Percentiles rank a stretch among this genome's conserved stretches.
phyloP scores from a whole-genome alignment of 2,329 filamentous ascomycete species.

The Bipolaris zeicola region DNA sequence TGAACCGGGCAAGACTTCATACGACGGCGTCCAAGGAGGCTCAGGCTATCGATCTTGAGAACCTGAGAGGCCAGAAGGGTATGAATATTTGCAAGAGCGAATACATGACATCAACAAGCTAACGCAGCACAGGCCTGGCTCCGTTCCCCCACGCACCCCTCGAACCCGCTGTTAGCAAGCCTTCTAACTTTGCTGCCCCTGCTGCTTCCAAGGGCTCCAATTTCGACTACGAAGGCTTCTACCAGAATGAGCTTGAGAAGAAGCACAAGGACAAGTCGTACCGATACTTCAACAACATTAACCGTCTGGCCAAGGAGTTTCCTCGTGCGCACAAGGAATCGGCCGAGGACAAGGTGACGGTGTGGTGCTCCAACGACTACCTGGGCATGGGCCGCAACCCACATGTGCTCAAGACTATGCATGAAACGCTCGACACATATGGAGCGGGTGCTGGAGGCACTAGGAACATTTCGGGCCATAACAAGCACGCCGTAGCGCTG shows the following conservation, averaged over 20 bases:
- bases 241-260: slow-evolving; percentile 87
- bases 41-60: slow-evolving; percentile 69
- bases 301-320: slow-evolving; percentile 94
- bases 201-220: slow-evolving; percentile 59
- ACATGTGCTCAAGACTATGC: slow-evolving; percentile 87
- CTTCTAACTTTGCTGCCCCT: slow-evolving; percentile 49
- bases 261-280: slow-evolving; percentile 99
- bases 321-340: slow-evolving; percentile 89
- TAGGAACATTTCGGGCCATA: slow-evolving; percentile 97
- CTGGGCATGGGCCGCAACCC: slow-evolving; percentile 95
- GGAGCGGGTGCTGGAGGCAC: slow-evolving; percentile 95
- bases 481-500: slow-evolving; percentile 86
- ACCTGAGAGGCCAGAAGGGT: slow-evolving; percentile 51
- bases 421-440: slow-evolving; percentile 91
- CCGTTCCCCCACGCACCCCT: slow-evolving; percentile 39
- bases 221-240: slow-evolving; percentile 93
- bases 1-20: slow-evolving; percentile 77
- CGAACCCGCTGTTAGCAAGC: slow-evolving; percentile 28
- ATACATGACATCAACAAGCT: slow-evolving; percentile 14
- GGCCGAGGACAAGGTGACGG: slow-evolving; percentile 84
- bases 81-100: slow-evolving; percentile 5
- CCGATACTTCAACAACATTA: slow-evolving; percentile 99
- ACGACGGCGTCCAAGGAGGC: slow-evolving; percentile 79
- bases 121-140: slow-evolving; percentile 29
- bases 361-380: slow-evolving; percentile 99